Percentiles rank a stretch among this genome's conserved stretches.
Conservation (phyloP, 352 stramenopile genomes). For the Paralagenidium karlingii region DNA sequence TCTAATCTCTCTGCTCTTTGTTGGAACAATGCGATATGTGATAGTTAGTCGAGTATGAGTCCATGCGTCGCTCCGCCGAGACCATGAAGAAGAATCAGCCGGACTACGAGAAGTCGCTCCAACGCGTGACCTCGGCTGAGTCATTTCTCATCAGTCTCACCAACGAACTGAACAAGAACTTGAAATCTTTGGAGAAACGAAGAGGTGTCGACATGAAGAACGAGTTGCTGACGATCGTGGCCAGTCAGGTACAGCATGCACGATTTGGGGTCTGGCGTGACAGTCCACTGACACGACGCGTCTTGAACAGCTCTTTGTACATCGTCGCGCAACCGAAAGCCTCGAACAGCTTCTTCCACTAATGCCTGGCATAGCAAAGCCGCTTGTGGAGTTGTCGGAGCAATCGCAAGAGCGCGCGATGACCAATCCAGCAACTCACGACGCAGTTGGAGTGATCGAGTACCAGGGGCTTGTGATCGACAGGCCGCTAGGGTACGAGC, state of each 20-base stretch:
- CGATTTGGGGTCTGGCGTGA: too few relatives aligned
- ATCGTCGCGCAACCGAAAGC: constrained; percentile 46
- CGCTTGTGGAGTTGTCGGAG: constrained; percentile 43
- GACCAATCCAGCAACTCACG: constrained; percentile 25
- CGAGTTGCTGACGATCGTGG: constrained; percentile 60
- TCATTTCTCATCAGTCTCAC: constrained; percentile 31
- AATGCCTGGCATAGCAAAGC: constrained; percentile 43
- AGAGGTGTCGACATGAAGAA: constrained; percentile 62
- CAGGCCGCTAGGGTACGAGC: constrained; percentile 30
- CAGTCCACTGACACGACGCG: too few relatives aligned
- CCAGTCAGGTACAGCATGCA: constrained; percentile 24
- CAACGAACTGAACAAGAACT: constrained; percentile 47
- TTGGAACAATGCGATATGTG: neutral
- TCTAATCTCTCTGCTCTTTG: neutral
- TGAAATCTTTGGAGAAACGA: constrained; percentile 44
- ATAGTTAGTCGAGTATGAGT: constrained; percentile 2
- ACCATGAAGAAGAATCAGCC: constrained; percentile 37
- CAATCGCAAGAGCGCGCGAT: constrained; percentile 24
- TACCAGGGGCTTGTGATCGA: constrained; percentile 45
- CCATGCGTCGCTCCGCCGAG: constrained; percentile 16
- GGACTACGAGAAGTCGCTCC: constrained; percentile 56
- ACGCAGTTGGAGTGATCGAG: constrained; percentile 37
- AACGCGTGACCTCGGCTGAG: constrained; percentile 33
- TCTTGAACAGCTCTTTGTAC: constrained; percentile 31
- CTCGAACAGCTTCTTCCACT: constrained; percentile 64